Conservation (phyloP, 2,329 filamentous ascomycete species). For the Diaporthe citri region DNA sequence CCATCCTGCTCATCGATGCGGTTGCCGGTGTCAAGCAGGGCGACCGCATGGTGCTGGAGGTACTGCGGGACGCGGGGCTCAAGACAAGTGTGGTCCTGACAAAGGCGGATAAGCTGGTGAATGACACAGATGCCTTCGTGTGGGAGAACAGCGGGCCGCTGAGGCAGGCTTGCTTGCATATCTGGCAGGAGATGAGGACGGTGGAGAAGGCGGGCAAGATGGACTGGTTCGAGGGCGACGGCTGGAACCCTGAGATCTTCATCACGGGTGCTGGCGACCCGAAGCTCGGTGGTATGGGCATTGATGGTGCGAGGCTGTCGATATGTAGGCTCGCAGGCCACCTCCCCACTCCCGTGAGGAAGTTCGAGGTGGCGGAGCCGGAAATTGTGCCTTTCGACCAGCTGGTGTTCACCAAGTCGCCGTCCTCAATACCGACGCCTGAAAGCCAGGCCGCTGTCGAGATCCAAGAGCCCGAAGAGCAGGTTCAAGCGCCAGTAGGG, state of each 20-base stretch:
- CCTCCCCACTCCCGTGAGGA: constrained; percentile 42
- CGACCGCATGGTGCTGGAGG: constrained; percentile 61
- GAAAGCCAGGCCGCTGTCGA: constrained; percentile 37
- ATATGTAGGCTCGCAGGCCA: constrained; percentile 52
- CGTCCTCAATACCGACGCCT: constrained; percentile 26
- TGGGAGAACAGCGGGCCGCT: constrained; percentile 29
- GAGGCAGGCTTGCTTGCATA: constrained; percentile 43
- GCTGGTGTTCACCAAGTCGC: constrained; percentile 44
- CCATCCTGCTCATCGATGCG: constrained; percentile 66
- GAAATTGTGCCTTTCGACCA: constrained; percentile 52
- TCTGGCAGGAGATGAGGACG: constrained; percentile 49
- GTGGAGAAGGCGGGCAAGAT: constrained; percentile 44
- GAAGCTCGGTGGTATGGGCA: constrained; percentile 46
- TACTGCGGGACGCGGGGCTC: constrained; percentile 59
- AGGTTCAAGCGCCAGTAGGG: not conserved
- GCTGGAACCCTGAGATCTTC: constrained; percentile 51
- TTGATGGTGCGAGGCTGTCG: constrained; percentile 50
- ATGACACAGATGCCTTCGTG: constrained; percentile 7
- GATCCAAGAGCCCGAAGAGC: constrained; percentile 40
- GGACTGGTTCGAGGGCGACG: constrained; percentile 46
- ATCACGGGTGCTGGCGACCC: constrained; percentile 52
- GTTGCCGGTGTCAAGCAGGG: constrained; percentile 63
- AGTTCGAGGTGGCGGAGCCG: constrained; percentile 27
- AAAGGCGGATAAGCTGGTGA: constrained; percentile 65
- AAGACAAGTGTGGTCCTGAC: constrained; percentile 66